Percentiles rank a stretch among this genome's conserved stretches.
Conservation (phyloP, 192 early-diverging fungal genomes). For the Anaeromyces robustus region DNA sequence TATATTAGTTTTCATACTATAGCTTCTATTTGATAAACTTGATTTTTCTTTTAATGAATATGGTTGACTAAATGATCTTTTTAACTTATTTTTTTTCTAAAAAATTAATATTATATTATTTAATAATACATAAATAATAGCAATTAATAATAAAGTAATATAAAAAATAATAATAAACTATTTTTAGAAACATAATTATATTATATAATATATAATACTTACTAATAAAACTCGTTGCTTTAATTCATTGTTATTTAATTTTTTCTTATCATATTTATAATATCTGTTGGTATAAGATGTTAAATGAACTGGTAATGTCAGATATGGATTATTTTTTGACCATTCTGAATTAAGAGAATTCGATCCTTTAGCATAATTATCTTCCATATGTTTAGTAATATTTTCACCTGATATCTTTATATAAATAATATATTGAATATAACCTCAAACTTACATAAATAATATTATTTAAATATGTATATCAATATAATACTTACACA, state of each 20-base stretch:
- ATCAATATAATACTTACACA: neutral
- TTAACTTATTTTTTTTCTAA: neutral
- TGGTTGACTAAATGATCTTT: neutral
- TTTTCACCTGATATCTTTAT: neutral
- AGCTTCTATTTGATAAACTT: neutral
- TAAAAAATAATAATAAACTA: too few species aligned
- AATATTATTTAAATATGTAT: too few species aligned
- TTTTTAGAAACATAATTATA: too few species aligned
- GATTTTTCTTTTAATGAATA: neutral
- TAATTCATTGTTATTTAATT: neutral
- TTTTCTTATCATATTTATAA: neutral
- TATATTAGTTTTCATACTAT: neutral
- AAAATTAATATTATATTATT: too few species aligned
- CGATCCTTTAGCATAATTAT: neutral
- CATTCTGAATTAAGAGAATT: neutral
- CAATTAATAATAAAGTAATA: too few species aligned
- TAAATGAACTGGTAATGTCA: neutral
- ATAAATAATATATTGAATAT: too few species aligned
- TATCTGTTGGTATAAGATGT: neutral
- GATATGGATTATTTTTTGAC: neutral
- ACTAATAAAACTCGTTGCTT: neutral
- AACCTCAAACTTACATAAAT: neutral
- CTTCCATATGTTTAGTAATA: neutral
- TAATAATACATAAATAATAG: too few species aligned
- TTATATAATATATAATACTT: too few species aligned